These are phyloP conservation scores for Lasiodiplodia gonubiensis DNA, from an alignment of 2,329 filamentous ascomycete genomes.

Conservation along the genomic window DNA sequence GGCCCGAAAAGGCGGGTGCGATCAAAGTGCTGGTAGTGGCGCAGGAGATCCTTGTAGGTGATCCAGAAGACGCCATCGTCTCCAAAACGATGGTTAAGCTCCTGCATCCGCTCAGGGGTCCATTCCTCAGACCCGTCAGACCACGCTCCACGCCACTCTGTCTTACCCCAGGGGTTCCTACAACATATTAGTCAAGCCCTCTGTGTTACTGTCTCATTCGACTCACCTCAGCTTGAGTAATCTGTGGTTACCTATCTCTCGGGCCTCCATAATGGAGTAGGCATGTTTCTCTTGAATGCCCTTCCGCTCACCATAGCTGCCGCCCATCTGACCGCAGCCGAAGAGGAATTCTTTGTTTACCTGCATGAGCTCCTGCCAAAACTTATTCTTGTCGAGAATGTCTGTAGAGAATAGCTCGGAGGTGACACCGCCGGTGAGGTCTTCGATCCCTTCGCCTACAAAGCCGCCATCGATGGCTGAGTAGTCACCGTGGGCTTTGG, in stretches of 20 bases:
- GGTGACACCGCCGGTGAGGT: slow-evolving; percentile 70
- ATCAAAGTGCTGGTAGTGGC: slow-evolving; percentile 65
- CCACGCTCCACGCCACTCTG: slow-evolving; percentile 82
- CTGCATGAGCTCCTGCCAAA: slow-evolving; percentile 80
- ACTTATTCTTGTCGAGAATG: slow-evolving; percentile 76
- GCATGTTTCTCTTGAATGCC: slow-evolving; percentile 54
- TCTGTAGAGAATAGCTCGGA: slow-evolving; percentile 70
- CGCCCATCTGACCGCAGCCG: slow-evolving; percentile 70
- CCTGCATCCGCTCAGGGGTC: slow-evolving; percentile 77
- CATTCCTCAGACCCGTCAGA: slow-evolving; percentile 82
- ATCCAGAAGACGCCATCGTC: slow-evolving; percentile 71
- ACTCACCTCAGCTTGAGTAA: slow-evolving; percentile 66
- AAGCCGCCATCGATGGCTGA: slow-evolving; percentile 74
- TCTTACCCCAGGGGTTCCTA: slow-evolving; percentile 80
- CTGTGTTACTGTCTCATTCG: slow-evolving; percentile 31
- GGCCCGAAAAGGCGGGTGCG: slow-evolving; percentile 65
- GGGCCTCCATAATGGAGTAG: slow-evolving; percentile 62
- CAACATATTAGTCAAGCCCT: not conserved
- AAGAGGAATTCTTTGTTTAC: slow-evolving; percentile 82
- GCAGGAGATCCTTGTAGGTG: slow-evolving; percentile 62
- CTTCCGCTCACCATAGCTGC: slow-evolving; percentile 63
- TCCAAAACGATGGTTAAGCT: slow-evolving; percentile 73
- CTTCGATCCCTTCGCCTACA: slow-evolving; percentile 64
- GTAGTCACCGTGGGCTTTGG: slow-evolving; percentile 83
- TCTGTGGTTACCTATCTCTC: slow-evolving; percentile 59